Conservation (phyloP, 2,329 filamentous ascomycete genomes). For the Aspergillus texensis region DNA sequence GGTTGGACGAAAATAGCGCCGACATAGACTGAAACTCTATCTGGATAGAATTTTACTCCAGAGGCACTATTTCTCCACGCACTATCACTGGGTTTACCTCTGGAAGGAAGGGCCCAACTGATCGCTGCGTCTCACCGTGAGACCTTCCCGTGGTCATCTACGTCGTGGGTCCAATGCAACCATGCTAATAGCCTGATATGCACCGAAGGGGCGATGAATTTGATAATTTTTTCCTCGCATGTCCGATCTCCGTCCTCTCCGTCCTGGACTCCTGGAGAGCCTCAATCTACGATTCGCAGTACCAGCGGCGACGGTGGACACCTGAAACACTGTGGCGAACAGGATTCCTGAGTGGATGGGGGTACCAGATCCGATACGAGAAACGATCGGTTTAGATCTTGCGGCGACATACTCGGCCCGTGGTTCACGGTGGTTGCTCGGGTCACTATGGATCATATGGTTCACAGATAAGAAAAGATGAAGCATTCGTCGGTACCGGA, state of each 20-base stretch:
- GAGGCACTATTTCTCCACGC: constrained; percentile 6
- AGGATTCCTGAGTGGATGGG: neutral
- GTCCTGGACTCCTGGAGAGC: neutral
- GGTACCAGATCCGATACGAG: neutral
- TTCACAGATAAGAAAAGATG: neutral
- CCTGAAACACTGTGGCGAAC: neutral
- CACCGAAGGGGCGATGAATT: neutral
- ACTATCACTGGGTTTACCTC: neutral
- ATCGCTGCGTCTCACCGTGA: constrained; percentile 14
- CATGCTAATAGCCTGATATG: neutral
- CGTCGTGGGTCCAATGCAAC: constrained; percentile 6
- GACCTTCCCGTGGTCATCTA: constrained; percentile 6
- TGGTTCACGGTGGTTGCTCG: neutral
- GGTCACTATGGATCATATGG: neutral
- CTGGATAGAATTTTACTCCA: constrained; percentile 6
- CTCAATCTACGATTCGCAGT: neutral
- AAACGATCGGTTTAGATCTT: neutral
- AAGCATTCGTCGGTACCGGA: neutral
- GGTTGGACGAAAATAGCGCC: constrained; percentile 1
- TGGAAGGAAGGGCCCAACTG: neutral
- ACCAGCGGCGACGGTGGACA: neutral
- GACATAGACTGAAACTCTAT: constrained; percentile 9
- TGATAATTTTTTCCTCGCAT: neutral
- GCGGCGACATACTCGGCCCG: neutral
- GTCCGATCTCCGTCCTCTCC: neutral